Percentiles rank a stretch among this genome's conserved stretches.
phyloP scores from a whole-genome alignment of 768 basidiomycete species.

The Grammothele lineata region DNA sequence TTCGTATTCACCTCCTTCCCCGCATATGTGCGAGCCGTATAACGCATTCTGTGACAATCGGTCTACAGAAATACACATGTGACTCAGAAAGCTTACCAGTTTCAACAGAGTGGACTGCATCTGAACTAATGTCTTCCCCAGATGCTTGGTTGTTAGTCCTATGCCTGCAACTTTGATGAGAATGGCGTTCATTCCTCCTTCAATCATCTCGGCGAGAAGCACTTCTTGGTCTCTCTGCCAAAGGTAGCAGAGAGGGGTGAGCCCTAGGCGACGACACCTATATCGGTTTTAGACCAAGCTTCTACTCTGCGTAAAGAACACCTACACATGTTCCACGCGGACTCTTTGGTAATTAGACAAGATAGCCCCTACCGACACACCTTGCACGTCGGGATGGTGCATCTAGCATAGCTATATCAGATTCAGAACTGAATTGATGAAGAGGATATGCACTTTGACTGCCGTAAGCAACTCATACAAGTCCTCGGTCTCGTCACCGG shows the following conservation, averaged over 20 bases:
- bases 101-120: constrained; percentile 71
- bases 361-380: constrained; percentile 93
- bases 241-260: constrained; percentile 82
- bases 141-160: constrained; percentile 72
- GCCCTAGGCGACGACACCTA: constrained; percentile 75
- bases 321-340: constrained; percentile 94
- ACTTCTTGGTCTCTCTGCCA: constrained; percentile 93
- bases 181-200: constrained; percentile 70
- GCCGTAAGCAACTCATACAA: constrained; percentile 64
- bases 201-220: constrained; percentile 84
- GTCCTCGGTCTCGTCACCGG: constrained; percentile 96
- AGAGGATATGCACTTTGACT: constrained; percentile 60
- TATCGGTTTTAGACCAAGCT: constrained; percentile 1
- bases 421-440: neutral
- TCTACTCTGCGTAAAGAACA: neutral
- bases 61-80: neutral
- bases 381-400: constrained; percentile 76
- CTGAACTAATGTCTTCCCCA: constrained; percentile 69
- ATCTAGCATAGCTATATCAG: constrained; percentile 36
- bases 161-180: constrained; percentile 97
- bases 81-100: constrained; percentile 46
- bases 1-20: constrained; percentile 98
- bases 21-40: constrained; percentile 92
- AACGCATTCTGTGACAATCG: constrained; percentile 52
- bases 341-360: constrained; percentile 96